Base-by-base conservation (phyloP, 495 filamentous ascomycete genomes). In the Chlorociboria aeruginascens region DNA sequence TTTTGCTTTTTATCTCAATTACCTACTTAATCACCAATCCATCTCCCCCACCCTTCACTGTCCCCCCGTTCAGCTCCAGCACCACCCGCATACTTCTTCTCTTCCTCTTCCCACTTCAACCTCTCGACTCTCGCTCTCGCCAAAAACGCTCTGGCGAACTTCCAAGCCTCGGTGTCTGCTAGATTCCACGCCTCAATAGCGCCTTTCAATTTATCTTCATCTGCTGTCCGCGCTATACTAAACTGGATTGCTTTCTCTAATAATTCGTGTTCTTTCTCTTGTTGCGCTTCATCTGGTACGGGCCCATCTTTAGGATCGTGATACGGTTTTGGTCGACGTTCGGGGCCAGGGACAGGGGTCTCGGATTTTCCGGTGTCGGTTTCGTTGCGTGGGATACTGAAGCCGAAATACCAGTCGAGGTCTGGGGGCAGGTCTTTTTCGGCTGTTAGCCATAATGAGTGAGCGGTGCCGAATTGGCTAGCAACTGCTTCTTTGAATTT, bases 111-210 rank as follows among this genome's bases (percentile, higher is more conserved):
- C 83, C 83, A 89, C 64, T 71, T 69, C 50, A 61, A 49, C 49
- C 82, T 67, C 66, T 86, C 83, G 20, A 81, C 62, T 38, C 63
- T 57, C 32, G 69, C 65, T 36, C 85, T 59, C 14, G 78, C 82
- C 31, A 69, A 53, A 46, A 71, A 90, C 0, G 92, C 90, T 54
- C 81, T 70, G 8, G 85, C 82, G 56, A 98, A 96, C 56, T 79
- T 76, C 92, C 92, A 98, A 3, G 83, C 86, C 66, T 98, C 92
- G 8, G 85, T 83, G 63, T 95, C 88, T 6, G 85, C 89, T 53
- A 95, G 54, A 63, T 90, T 95, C 92, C 92, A 98, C 51, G 85
- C 83, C 70, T 96, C 92, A 13, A 85, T 73, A 35, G 81, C 78
- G 17, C 72, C 71, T 35, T 73, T 70, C 29, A 87, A 63, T 40